These are phyloP conservation scores for Beta lomatogona DNA, from an alignment of 179 eudicot species.

Conservation along the genomic window DNA sequence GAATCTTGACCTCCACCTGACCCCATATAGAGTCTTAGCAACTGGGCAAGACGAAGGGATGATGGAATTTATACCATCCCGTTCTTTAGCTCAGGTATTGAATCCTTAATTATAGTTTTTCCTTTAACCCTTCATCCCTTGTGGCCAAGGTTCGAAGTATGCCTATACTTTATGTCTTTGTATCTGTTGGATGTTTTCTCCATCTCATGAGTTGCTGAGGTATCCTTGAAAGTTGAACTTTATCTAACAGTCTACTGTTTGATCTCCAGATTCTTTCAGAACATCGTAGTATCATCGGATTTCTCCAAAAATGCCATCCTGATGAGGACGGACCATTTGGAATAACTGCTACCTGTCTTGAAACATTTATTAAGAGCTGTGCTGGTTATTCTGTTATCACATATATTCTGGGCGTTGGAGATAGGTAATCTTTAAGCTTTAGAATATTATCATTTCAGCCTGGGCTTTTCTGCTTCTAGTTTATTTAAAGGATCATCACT, in stretches of 20 bases:
- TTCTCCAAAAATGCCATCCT: slow-evolving; percentile 92
- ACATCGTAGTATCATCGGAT: slow-evolving; percentile 85
- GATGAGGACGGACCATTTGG: slow-evolving; percentile 96
- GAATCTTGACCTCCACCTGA: slow-evolving; percentile 93
- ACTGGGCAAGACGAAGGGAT: slow-evolving; percentile 99
- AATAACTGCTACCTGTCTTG: slow-evolving; percentile 93
- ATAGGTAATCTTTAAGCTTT: slow-evolving; percentile 55
- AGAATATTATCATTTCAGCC: neutral
- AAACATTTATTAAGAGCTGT: slow-evolving; percentile 97
- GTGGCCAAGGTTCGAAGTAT: neutral
- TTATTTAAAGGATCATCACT: neutral
- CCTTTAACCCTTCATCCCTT: neutral
- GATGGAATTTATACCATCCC: slow-evolving; percentile 96
- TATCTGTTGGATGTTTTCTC: neutral
- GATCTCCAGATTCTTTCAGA: slow-evolving; percentile 79
- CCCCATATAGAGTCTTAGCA: slow-evolving; percentile 94
- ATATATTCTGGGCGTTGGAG: slow-evolving; percentile 95
- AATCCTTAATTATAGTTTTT: neutral
- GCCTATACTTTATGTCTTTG: neutral
- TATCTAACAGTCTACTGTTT: slow-evolving; percentile 17
- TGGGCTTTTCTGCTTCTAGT: neutral
- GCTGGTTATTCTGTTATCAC: slow-evolving; percentile 99
- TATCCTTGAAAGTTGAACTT: slow-evolving; percentile 3
- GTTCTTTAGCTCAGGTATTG: slow-evolving; percentile 87
- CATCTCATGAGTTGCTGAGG: neutral